Conservation (phyloP, 768 basidiomycete species). For the Boletus pseudo-olivaceus region DNA sequence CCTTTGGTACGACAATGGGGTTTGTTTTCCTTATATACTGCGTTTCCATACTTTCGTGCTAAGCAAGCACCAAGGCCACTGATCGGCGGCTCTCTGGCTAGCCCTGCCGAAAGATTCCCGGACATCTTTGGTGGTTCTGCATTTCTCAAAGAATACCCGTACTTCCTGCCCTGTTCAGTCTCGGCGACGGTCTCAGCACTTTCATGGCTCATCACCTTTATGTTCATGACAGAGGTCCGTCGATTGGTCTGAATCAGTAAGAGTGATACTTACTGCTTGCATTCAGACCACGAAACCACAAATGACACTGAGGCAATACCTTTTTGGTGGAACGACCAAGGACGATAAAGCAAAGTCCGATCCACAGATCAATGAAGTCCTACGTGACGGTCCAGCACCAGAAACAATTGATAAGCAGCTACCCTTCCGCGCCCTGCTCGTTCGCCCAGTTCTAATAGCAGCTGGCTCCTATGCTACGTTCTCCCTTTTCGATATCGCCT, state of each 20-base stretch:
- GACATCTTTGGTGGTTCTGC: conserved; percentile 47
- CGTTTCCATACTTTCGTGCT: background rate
- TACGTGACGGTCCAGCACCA: background rate
- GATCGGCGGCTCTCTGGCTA: conserved; percentile 62
- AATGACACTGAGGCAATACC: conserved; percentile 15
- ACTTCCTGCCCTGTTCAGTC: conserved; percentile 69
- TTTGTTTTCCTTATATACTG: conserved; percentile 20
- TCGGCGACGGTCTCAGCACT: conserved; percentile 52
- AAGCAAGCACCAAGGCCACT: conserved; percentile 48
- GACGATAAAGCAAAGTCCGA: background rate
- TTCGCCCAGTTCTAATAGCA: conserved; percentile 51
- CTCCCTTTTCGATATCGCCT: conserved; percentile 61
- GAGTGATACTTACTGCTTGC: background rate
- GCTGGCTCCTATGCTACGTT: conserved; percentile 58
- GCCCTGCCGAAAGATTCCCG: conserved; percentile 66
- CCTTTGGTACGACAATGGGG: conserved; percentile 41
- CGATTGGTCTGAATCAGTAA: background rate
- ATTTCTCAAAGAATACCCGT: conserved; percentile 66
- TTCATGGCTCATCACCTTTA: conserved; percentile 46
- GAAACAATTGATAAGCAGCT: conserved; percentile 26
- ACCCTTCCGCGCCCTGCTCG: conserved; percentile 47
- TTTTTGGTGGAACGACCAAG: conserved; percentile 11
- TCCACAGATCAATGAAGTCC: background rate
- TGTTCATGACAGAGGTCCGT: conserved; percentile 55
- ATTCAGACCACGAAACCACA: conserved; percentile 15